phyloP scores from a whole-genome alignment of 805 yeast genomes.

The Brettanomyces naardenensis region DNA sequence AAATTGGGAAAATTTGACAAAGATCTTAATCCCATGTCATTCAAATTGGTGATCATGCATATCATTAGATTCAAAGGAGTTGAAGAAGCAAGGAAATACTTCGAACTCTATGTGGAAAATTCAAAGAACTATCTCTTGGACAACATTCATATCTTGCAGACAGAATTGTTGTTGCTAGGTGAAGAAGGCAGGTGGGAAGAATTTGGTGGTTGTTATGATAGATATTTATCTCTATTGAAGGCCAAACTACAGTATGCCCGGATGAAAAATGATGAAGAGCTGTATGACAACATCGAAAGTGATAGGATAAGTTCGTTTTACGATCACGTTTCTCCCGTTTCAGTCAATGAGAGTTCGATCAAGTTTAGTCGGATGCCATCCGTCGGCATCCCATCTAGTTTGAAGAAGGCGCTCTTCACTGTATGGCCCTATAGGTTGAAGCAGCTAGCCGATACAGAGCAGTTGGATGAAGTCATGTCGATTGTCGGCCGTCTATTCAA shows the following conservation, averaged over 20 bases:
- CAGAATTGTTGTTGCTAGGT: constrained; percentile 22
- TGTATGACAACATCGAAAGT: neutral
- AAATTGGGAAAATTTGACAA: constrained; percentile 15
- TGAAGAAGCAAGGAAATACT: constrained; percentile 19
- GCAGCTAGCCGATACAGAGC: constrained; percentile 20
- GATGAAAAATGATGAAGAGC: constrained; percentile 1
- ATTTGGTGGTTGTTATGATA: constrained; percentile 21
- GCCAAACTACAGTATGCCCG: constrained; percentile 12
- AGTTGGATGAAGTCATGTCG: constrained; percentile 11
- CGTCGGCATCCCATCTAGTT: constrained; percentile 1
- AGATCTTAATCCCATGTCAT: constrained; percentile 19
- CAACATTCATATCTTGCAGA: constrained; percentile 20
- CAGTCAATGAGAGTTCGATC: neutral
- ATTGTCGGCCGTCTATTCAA: constrained; percentile 12
- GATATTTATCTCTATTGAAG: constrained; percentile 15
- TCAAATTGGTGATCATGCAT: constrained; percentile 15
- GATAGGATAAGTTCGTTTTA: constrained; percentile 1
- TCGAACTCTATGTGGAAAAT: constrained; percentile 21
- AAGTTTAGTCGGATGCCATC: neutral
- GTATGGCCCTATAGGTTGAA: constrained; percentile 24
- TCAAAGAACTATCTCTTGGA: constrained; percentile 18
- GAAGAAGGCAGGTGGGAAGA: constrained; percentile 26
- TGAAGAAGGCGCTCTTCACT: constrained; percentile 18
- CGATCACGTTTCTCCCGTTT: neutral
- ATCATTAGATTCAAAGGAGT: constrained; percentile 14